A percentile compares a stretch with the other conserved stretches of the same genome.
phyloP scores from a whole-genome alignment of 257 asterid species.

The Leptodermis oblonga region DNA sequence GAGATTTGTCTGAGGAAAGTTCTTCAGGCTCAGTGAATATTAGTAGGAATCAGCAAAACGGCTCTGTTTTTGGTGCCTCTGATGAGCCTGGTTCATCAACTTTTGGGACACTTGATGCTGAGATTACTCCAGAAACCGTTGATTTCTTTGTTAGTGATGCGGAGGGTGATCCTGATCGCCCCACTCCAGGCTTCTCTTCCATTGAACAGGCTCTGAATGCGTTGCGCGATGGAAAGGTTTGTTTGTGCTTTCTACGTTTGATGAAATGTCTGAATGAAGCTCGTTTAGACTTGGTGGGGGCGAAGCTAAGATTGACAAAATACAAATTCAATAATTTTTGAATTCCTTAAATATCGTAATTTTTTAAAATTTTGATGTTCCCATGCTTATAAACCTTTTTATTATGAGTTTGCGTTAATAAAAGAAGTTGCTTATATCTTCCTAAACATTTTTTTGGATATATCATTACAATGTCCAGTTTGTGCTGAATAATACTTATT shows the following conservation, averaged over 20 bases:
- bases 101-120: conserved; percentile 48
- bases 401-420: too few relatives aligned
- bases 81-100: conserved; percentile 30
- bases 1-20: conserved; percentile 24
- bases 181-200: conserved; percentile 63
- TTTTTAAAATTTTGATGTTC: too few relatives aligned
- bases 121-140: conserved; percentile 57
- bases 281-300: too few relatives aligned
- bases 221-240: conserved; percentile 61
- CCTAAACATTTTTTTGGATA: too few relatives aligned
- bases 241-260: conserved; percentile 22
- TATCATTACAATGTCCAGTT: too few relatives aligned
- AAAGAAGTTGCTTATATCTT: too few relatives aligned
- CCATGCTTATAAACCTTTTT: too few relatives aligned
- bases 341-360: too few relatives aligned
- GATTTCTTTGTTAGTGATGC: conserved; percentile 92
- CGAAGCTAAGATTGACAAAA: too few relatives aligned
- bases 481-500: too few relatives aligned
- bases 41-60: conserved; percentile 26
- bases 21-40: conserved; percentile 10
- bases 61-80: conserved; percentile 26
- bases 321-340: too few relatives aligned
- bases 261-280: neutral
- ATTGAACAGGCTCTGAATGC: conserved; percentile 57
- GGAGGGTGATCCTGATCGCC: conserved; percentile 88